phyloP scores from a whole-genome alignment of 345 rosid genomes.

The Linum usitatissimum region DNA sequence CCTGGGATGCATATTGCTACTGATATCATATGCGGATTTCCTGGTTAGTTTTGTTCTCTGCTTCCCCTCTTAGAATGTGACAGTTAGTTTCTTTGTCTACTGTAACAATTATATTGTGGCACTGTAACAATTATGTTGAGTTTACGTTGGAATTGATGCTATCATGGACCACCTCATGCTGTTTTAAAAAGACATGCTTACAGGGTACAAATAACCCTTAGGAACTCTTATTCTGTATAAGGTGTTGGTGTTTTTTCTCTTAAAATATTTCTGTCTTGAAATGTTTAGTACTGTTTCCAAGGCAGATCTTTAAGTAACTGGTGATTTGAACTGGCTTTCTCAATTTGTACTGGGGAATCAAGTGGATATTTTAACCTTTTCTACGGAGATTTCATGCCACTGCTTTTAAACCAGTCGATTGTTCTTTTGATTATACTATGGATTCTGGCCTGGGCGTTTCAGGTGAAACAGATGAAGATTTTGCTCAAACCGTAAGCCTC shows the following conservation, averaged over 20 bases:
- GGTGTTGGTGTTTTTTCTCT: not conserved
- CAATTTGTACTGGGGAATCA: not conserved
- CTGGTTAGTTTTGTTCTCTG: constrained; percentile 41
- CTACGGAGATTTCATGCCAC: no score
- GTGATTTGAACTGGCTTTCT: not conserved
- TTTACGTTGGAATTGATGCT: not conserved
- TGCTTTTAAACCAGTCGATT: not conserved
- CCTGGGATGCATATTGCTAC: constrained; percentile 98
- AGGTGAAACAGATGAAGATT: constrained; percentile 94
- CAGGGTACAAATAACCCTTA: no score
- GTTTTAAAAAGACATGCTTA: no score
- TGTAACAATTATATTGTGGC: not conserved
- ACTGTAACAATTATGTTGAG: not conserved
- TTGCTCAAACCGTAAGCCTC: constrained; percentile 61
- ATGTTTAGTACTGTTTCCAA: not conserved
- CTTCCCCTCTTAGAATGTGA: not conserved
- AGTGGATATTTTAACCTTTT: not conserved
- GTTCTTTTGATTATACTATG: not conserved
- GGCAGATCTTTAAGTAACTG: not conserved
- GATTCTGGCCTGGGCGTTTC: constrained; percentile 18
- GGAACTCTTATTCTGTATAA: not conserved
- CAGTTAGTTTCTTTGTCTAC: not conserved
- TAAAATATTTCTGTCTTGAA: not conserved
- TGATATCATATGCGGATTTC: constrained; percentile 91
- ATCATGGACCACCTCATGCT: not conserved